Conservation (phyloP, 305 asterid species). For the Solanum chacoense region DNA sequence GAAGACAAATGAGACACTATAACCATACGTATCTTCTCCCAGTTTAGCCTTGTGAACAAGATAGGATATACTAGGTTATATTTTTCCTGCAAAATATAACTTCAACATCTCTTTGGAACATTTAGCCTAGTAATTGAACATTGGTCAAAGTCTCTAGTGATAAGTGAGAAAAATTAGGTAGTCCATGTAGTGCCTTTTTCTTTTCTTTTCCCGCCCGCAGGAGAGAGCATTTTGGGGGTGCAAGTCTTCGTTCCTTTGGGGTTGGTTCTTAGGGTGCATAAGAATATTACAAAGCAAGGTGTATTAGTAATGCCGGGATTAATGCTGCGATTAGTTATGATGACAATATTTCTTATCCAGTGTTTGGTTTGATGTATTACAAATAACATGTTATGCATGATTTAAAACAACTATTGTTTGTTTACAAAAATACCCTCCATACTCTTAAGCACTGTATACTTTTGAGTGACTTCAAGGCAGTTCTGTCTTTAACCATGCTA, state of each 20-base stretch:
- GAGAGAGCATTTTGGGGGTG: neutral
- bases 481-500: neutral
- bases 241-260: neutral
- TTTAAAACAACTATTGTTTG: neutral
- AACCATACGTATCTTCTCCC: neutral
- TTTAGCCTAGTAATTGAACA: neutral
- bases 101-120: neutral
- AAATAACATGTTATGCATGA: neutral
- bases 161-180: neutral
- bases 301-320: neutral
- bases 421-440: neutral
- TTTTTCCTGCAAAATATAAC: neutral
- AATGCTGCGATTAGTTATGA: neutral
- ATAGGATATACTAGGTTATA: neutral
- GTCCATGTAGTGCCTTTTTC: neutral
- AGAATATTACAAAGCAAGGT: neutral
- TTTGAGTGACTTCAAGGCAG: neutral
- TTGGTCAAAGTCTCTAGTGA: neutral
- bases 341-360: neutral
- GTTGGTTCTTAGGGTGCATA: neutral
- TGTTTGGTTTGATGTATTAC: neutral
- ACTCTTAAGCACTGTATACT: neutral
- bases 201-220: neutral
- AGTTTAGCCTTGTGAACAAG: neutral
- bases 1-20: neutral